Base-by-base conservation (phyloP, 352 stramenopile genomes). In the Phytophthora vignae region DNA sequence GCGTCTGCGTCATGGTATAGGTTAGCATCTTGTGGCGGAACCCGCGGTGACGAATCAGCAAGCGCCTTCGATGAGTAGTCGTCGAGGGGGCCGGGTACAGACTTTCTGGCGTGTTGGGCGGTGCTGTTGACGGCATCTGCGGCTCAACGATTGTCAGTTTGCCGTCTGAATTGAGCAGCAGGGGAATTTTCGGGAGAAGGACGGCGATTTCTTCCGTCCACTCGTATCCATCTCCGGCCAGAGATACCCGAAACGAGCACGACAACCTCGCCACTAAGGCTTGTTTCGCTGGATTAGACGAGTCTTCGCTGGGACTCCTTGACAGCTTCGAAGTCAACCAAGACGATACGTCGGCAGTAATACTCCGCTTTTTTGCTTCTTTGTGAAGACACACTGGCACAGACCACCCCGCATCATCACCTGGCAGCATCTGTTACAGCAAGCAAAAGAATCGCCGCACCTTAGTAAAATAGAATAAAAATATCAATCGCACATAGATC, bases 1-100 rank as follows among this genome's bases (percentile, higher is more conserved):
- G 74, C 7, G 78, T 77, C 46, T 83, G 77, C 25, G 79, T 85
- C 49, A 91, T 80, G 0, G 86, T 91, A 54, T 84, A 90, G n/a
- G 89, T 92, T 17, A 94, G 61, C 81, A 94, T 89, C 36, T 82
- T 73, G 56, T 95, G 85, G 11, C 57, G 71, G 21, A 85, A 85
- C 1, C 33, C 58, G n/a, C 53, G 58, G 15, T 90, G 77, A 2
- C 78, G 87, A 46, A 96, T 76, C 2, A 96, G 57, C n/a, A 91
- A 58, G 48, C 87, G 81, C 55, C 87, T 78, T 57, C 87, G 72
- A 10, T 77, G 64, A 0, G 78, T 86, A 10, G 84, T 71, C 0
- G 81, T 86, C 15, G 84, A 83, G 17, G 85, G 75, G 0, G 67
- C 11, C 15, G 79, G 71, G 70, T 92, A 95, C 31, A 75, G 33